phyloP scores from a whole-genome alignment of 768 basidiomycete species.

The Lactarius indigo region DNA sequence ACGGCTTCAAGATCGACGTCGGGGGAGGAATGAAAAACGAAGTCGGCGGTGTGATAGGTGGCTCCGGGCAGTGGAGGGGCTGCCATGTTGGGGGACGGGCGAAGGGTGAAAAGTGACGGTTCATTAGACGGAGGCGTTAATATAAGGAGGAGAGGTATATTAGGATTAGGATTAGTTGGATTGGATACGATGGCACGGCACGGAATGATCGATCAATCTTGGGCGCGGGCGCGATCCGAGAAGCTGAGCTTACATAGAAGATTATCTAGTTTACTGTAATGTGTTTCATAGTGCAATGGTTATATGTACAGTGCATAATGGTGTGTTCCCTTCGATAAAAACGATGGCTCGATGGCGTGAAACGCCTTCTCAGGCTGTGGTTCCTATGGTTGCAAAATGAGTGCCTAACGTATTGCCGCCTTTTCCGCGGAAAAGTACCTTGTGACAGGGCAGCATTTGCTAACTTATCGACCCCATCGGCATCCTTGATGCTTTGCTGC shows the following conservation, averaged over 20 bases:
- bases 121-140: neutral
- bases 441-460: conserved; percentile 8
- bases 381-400: neutral
- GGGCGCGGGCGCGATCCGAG: neutral
- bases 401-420: neutral
- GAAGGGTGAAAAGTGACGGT: neutral
- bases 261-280: neutral
- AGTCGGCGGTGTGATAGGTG: conserved; percentile 11
- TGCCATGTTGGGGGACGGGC: conserved; percentile 1
- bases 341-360: neutral
- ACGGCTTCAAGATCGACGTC: conserved; percentile 9
- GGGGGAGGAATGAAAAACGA: neutral
- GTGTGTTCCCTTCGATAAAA: neutral
- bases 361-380: neutral
- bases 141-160: neutral
- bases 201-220: neutral
- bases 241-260: neutral
- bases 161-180: neutral
- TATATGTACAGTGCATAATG: neutral
- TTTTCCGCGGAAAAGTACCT: neutral
- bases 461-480: conserved; percentile 13
- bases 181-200: neutral
- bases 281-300: neutral
- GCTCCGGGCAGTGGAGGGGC: conserved; percentile 14
- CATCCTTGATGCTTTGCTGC: conserved; percentile 15